phyloP scores from a whole-genome alignment of 805 yeast species.

The Priceomyces haplophilus region DNA sequence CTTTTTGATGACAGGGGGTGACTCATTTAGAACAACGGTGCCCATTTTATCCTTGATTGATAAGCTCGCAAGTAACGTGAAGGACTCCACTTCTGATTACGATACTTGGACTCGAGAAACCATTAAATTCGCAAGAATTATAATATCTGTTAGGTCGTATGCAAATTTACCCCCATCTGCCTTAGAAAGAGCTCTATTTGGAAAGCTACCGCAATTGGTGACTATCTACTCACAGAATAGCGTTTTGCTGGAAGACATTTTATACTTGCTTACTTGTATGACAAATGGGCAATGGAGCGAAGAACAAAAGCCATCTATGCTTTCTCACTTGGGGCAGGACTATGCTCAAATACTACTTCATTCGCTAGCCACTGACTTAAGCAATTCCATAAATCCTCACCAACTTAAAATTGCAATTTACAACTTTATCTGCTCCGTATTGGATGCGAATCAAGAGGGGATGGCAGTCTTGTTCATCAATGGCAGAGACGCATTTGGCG shows the following conservation, averaged over 20 bases:
- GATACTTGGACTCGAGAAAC: constrained; percentile 48
- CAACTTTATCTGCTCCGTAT: constrained; percentile 62
- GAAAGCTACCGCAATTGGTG: constrained; percentile 54
- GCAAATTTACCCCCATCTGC: constrained; percentile 53
- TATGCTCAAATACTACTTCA: constrained; percentile 57
- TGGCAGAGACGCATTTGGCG: constrained; percentile 49
- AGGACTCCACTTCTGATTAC: constrained; percentile 45
- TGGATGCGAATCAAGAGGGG: constrained; percentile 76
- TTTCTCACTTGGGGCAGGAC: constrained; percentile 74
- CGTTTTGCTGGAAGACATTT: constrained; percentile 46
- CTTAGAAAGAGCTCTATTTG: constrained; percentile 61
- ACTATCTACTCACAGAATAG: constrained; percentile 52
- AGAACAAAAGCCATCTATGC: constrained; percentile 67
- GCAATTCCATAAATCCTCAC: constrained; percentile 52
- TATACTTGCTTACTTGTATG: constrained; percentile 55
- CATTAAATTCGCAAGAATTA: constrained; percentile 44
- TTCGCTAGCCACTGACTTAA: constrained; percentile 60
- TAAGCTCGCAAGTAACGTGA: constrained; percentile 35
- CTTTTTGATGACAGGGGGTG: constrained; percentile 52
- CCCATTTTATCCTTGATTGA: constrained; percentile 55
- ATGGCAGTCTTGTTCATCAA: constrained; percentile 67
- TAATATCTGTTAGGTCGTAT: constrained; percentile 56
- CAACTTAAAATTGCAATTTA: constrained; percentile 54
- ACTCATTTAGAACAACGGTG: constrained; percentile 50
- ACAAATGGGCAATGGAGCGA: constrained; percentile 55